A percentile compares a stretch with the other conserved stretches of the same genome.
Conservation (phyloP, 768 basidiomycete species). For the Serendipita sp. region DNA sequence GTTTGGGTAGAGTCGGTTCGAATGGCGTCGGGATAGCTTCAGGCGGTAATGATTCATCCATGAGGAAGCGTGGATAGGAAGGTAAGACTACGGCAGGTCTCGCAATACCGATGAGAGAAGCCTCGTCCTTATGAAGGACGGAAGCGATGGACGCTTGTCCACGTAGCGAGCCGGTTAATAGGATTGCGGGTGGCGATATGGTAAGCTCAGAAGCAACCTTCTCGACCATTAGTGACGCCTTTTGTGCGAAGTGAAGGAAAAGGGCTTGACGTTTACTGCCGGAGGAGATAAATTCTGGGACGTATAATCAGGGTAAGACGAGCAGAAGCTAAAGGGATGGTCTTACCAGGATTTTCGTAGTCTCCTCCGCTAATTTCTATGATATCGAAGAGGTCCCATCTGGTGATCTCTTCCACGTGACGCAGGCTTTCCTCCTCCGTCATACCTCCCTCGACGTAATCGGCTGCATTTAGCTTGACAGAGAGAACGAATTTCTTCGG, state of each 20-base stretch:
- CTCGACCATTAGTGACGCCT: slow-evolving; percentile 32
- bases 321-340: neutral
- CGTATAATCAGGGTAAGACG: neutral
- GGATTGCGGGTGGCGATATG: slow-evolving; percentile 36
- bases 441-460: slow-evolving; percentile 34
- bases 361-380: slow-evolving; percentile 81
- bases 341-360: slow-evolving; percentile 60
- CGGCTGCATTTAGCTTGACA: slow-evolving; percentile 66
- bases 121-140: slow-evolving; percentile 37
- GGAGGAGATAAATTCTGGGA: slow-evolving; percentile 19
- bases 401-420: slow-evolving; percentile 43
- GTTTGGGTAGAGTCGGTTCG: slow-evolving; percentile 4
- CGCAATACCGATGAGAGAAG: slow-evolving; percentile 65
- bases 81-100: slow-evolving; percentile 49
- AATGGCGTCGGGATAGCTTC: slow-evolving; percentile 1
- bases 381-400: slow-evolving; percentile 58
- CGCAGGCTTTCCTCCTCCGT: slow-evolving; percentile 30
- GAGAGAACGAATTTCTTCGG: slow-evolving; percentile 52
- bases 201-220: slow-evolving; percentile 14
- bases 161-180: slow-evolving; percentile 69
- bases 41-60: slow-evolving; percentile 6
- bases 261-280: slow-evolving; percentile 42
- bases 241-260: slow-evolving; percentile 50
- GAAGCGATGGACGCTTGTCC: slow-evolving; percentile 37
- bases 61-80: slow-evolving; percentile 31